phyloP scores from a whole-genome alignment of 2,329 filamentous ascomycete species.

The Paecilomyces formosus region DNA sequence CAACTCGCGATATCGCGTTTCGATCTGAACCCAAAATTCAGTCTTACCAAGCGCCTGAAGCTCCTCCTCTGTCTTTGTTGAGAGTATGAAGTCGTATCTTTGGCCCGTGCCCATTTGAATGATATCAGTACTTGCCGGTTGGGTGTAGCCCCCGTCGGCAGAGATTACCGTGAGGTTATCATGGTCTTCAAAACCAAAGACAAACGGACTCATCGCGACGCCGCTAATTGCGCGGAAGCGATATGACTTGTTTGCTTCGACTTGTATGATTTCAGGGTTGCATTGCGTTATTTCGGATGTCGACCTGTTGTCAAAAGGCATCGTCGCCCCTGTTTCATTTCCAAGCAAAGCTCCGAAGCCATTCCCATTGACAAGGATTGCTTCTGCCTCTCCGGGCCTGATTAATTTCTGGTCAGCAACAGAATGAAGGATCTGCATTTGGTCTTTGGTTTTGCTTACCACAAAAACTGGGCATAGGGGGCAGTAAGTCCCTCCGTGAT shows the following conservation, averaged over 20 bases:
- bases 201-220: conserved; percentile 49
- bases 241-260: conserved; percentile 55
- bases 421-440: too few species aligned
- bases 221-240: conserved; percentile 54
- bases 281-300: too few species aligned
- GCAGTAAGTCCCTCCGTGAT: conserved; percentile 44
- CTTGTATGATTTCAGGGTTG: conserved; percentile 40
- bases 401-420: too few species aligned
- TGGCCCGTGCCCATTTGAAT: conserved; percentile 54
- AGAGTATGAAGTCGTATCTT: conserved; percentile 51
- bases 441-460: neutral
- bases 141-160: conserved; percentile 43
- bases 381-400: too few species aligned
- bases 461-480: neutral
- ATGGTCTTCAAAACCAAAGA: conserved; percentile 52
- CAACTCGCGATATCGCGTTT: conserved; percentile 15
- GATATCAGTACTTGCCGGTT: conserved; percentile 29
- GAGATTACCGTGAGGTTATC: conserved; percentile 49
- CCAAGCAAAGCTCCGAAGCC: too few species aligned
- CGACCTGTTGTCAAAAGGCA: too few species aligned
- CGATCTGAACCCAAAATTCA: conserved; percentile 40
- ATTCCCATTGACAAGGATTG: too few species aligned
- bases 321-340: too few species aligned
- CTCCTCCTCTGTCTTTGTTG: conserved; percentile 37
- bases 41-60: conserved; percentile 28